Percentiles rank a stretch among this genome's conserved stretches.
Evolutionary conservation across 208 protist genomes (phyloP).

Genomic region (Crithidia fasciculata): DNA sequence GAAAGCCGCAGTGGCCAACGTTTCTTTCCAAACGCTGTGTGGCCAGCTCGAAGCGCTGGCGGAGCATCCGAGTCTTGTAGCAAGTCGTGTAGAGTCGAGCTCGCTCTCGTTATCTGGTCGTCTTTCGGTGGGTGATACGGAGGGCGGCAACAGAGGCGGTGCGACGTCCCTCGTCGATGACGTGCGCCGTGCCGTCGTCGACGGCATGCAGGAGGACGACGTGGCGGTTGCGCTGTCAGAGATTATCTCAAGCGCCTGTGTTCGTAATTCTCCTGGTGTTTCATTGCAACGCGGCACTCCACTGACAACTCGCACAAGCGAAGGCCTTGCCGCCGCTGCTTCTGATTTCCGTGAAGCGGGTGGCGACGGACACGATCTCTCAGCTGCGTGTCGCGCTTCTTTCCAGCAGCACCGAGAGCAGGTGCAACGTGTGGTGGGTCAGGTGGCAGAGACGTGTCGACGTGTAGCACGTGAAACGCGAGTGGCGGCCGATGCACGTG

Average conservation of each 20-base stretch:
- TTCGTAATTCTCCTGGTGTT: no score
- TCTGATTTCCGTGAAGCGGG: no score
- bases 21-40: slow-evolving; percentile 22
- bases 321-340: no score
- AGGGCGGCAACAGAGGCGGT: background rate
- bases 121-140: background rate
- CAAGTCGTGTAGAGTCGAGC: background rate
- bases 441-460: background rate
- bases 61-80: background rate
- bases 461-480: slow-evolving; percentile 5
- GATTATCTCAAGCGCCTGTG: no score
- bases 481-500: slow-evolving; percentile 1
- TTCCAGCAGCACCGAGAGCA: slow-evolving; percentile 4
- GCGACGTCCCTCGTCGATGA: background rate
- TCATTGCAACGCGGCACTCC: no score
- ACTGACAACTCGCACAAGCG: no score
- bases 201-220: slow-evolving; percentile 3
- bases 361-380: background rate
- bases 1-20: slow-evolving; percentile 18
- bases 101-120: background rate
- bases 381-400: background rate
- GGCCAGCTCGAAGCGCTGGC: slow-evolving; percentile 3
- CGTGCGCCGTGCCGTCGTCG: background rate
- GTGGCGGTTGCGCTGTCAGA: background rate
- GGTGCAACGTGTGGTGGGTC: slow-evolving; percentile 1